Base-by-base conservation (phyloP, 1,139 yeast genomes). In the Magnusiomyces clavatus region DNA sequence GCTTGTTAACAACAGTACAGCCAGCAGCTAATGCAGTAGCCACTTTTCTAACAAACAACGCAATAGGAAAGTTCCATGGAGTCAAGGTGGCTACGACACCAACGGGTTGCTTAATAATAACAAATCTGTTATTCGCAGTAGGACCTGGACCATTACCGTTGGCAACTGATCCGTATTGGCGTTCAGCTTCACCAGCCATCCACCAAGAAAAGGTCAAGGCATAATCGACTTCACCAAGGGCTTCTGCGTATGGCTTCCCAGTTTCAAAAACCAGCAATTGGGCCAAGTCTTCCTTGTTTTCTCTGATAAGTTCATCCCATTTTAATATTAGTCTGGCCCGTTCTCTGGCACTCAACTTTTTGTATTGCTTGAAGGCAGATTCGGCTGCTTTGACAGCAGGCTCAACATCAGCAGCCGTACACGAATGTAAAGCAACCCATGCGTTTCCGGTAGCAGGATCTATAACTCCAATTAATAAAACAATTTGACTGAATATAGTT, bases 1-100 rank as follows among this genome's bases (percentile, higher is more conserved):
- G 77, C 73, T 86, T 86, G 69, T 85, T 71, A 50, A 86, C 87
- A 61, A 85, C 75, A 53, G 87, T 80, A 75, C 84, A 84, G 69
- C 92, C 92, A 54, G 90, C 78, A 52, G 88, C 88, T 60, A 86
- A 71, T 51, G 90, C 92, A 52, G 95, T 94, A 54, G 83, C 92
- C 53, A 85, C 75, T 69, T 86, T 86, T 92, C 95, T 85, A 36
- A 87, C 72, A 69, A 83, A 81, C 86, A 86, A 84, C 65, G 83
- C 76, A 57, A 86, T 70, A 56, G 95, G 94, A 78, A 83, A 86
- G 69, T 86, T 86, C 95, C 95, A 86, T 58, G 95, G 94, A 57
- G 85, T 81, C 60, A 84, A 81, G 63, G 83, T 86, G 16, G 84
- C 94, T 62, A 86, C 82, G 20, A 85, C 90, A 24, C 94, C 94